A percentile compares a stretch with the other conserved stretches of the same genome.
These are phyloP conservation scores for Trichophyton simii DNA, from an alignment of 2,329 filamentous ascomycete genomes.

Conservation along the genomic window DNA sequence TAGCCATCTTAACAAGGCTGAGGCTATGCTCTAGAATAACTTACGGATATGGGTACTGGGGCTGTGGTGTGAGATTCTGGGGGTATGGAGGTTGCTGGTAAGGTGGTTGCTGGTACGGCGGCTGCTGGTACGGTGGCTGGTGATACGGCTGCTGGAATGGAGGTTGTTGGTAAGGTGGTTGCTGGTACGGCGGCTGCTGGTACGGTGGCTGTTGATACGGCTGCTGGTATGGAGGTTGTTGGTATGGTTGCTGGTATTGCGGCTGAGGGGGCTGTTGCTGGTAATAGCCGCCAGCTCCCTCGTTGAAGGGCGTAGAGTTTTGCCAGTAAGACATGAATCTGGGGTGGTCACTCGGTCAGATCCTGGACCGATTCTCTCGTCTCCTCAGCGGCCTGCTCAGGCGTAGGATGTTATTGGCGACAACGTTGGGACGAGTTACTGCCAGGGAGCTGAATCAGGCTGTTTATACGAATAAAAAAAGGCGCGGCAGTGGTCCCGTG, in stretches of 20 bases:
- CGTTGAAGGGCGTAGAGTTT: not conserved
- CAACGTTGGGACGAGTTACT: not conserved
- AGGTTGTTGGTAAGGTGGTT: not conserved
- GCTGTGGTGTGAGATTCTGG: not conserved
- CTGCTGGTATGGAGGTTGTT: not conserved
- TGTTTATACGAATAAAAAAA: not conserved
- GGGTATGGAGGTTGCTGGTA: not conserved
- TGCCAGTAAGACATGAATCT: not conserved
- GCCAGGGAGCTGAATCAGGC: not conserved
- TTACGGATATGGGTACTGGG: conserved; percentile 6
- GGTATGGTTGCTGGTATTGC: conserved; percentile 1
- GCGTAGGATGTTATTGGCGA: not conserved
- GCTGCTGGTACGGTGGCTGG: not conserved
- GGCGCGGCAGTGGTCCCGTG: not conserved
- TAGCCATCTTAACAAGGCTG: not conserved
- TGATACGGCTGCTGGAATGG: not conserved
- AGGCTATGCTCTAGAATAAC: not conserved
- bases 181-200: not conserved
- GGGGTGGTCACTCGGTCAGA: not conserved
- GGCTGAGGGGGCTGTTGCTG: not conserved
- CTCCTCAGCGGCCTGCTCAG: not conserved
- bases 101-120: not conserved
- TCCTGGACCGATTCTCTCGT: too few relatives aligned
- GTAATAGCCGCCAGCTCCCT: not conserved
- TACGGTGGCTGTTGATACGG: too few relatives aligned